A percentile compares a stretch with the other conserved stretches of the same genome.
phyloP scores from a whole-genome alignment of 805 yeast species.

The Wickerhamomyces ciferrii region DNA sequence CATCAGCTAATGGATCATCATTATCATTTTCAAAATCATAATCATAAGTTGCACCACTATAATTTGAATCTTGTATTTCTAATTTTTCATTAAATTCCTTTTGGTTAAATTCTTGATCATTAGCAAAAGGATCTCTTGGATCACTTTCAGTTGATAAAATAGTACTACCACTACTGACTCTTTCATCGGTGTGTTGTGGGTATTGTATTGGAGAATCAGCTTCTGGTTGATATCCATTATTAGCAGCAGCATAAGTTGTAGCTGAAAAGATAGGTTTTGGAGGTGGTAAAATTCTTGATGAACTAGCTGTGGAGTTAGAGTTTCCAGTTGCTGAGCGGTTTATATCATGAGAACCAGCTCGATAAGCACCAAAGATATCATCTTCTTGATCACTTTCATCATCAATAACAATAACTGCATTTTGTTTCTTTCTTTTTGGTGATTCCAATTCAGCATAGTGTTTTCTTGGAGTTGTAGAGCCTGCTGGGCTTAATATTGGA shows the following conservation, averaged over 20 bases:
- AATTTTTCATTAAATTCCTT: slow-evolving; percentile 20
- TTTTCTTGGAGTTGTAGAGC: slow-evolving; percentile 52
- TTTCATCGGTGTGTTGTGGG: slow-evolving; percentile 14
- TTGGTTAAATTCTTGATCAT: slow-evolving; percentile 21
- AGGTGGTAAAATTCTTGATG: slow-evolving; percentile 47
- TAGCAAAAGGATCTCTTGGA: slow-evolving; percentile 5
- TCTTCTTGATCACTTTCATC: slow-evolving; percentile 32
- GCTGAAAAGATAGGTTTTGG: slow-evolving; percentile 66
- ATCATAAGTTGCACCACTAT: slow-evolving; percentile 34
- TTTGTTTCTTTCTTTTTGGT: slow-evolving; percentile 54
- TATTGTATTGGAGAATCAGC: slow-evolving; percentile 9
- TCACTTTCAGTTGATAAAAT: slow-evolving; percentile 11
- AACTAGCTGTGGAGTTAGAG: slow-evolving; percentile 23
- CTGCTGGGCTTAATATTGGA: slow-evolving; percentile 18
- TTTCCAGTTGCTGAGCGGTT: slow-evolving; percentile 33
- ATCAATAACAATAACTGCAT: slow-evolving; percentile 43
- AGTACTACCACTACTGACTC: slow-evolving; percentile 28
- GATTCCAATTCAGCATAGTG: slow-evolving; percentile 66
- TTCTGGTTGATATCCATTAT: slow-evolving; percentile 13
- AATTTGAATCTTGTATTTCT: slow-evolving; percentile 13
- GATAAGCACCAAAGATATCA: slow-evolving; percentile 5
- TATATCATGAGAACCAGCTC: slow-evolving; percentile 7
- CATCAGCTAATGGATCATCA: slow-evolving; percentile 7
- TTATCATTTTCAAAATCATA: slow-evolving; percentile 11
- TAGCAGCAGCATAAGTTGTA: slow-evolving; percentile 57